phyloP scores from a whole-genome alignment of 441 rosid genomes.

The Caryocar brasiliense region DNA sequence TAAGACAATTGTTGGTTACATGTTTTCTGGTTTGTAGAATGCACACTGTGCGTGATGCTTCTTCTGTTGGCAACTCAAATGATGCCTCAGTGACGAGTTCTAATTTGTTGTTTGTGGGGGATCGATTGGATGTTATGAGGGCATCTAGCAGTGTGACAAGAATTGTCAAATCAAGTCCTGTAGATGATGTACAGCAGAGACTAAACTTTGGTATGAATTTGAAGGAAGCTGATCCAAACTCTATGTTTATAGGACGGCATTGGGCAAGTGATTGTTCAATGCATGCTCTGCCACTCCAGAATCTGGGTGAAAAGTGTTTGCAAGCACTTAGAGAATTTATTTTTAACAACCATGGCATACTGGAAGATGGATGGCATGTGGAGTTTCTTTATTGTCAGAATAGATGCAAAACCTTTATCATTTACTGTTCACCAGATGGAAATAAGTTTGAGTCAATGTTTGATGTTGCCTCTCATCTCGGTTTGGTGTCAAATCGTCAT shows the following conservation, averaged over 20 bases:
- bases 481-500: constrained; percentile 28
- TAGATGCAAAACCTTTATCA: constrained; percentile 22
- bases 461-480: constrained; percentile 36
- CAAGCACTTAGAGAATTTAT: constrained; percentile 26
- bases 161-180: constrained; percentile 13
- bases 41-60: constrained; percentile 17
- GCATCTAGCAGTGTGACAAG: constrained; percentile 17
- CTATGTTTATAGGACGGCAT: constrained; percentile 15
- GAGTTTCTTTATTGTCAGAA: constrained; percentile 24
- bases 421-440: constrained; percentile 30
- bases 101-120: constrained; percentile 17
- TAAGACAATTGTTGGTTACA: constrained; percentile 11
- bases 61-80: constrained; percentile 21
- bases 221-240: constrained; percentile 17
- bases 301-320: constrained; percentile 25
- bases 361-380: constrained; percentile 31
- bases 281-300: constrained; percentile 13
- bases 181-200: constrained; percentile 21
- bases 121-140: constrained; percentile 19
- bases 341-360: constrained; percentile 21
- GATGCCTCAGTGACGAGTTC: constrained; percentile 20
- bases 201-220: constrained; percentile 17
- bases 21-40: constrained; percentile 35
- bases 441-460: constrained; percentile 34
- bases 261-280: constrained; percentile 17